phyloP scores from a whole-genome alignment of 2,329 filamentous ascomycete genomes.

The Arthrobotrys conoides region DNA sequence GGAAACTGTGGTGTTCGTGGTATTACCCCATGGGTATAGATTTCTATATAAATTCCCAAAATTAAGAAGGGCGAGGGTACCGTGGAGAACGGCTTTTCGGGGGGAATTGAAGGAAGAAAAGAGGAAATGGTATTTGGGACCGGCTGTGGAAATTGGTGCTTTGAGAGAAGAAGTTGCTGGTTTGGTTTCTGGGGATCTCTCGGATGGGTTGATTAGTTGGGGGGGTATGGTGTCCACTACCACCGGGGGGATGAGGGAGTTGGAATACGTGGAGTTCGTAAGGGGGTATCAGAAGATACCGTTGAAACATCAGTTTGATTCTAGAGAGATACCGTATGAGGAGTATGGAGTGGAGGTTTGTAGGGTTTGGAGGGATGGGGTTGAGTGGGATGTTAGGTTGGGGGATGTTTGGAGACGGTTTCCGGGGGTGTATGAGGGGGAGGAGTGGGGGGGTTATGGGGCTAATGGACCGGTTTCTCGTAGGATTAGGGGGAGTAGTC shows the following conservation, averaged over 20 bases:
- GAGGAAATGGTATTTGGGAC: background rate
- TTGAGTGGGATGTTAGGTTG: background rate
- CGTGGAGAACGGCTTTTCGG: background rate
- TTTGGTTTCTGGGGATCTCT: background rate
- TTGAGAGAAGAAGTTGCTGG: background rate
- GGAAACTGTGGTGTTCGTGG: background rate
- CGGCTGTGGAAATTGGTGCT: background rate
- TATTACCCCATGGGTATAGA: background rate
- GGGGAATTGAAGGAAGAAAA: background rate
- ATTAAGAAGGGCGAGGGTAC: background rate
- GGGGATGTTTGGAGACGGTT: background rate
- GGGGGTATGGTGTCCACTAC: background rate
- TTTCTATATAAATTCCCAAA: background rate
- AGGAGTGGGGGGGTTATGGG: too few species aligned
- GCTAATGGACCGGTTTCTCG: too few species aligned
- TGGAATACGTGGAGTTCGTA: constrained; percentile 26
- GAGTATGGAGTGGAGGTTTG: background rate
- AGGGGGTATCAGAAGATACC: background rate
- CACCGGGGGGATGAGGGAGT: background rate
- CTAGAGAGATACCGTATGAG: background rate
- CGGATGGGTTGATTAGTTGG: too few species aligned
- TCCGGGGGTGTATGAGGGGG: too few species aligned
- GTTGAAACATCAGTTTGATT: background rate
- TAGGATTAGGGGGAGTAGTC: too few species aligned
- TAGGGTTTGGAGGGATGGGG: constrained; percentile 6